These are phyloP conservation scores for Copromyces sp. DNA, from an alignment of 495 filamentous ascomycete species.

Conservation along the genomic window DNA sequence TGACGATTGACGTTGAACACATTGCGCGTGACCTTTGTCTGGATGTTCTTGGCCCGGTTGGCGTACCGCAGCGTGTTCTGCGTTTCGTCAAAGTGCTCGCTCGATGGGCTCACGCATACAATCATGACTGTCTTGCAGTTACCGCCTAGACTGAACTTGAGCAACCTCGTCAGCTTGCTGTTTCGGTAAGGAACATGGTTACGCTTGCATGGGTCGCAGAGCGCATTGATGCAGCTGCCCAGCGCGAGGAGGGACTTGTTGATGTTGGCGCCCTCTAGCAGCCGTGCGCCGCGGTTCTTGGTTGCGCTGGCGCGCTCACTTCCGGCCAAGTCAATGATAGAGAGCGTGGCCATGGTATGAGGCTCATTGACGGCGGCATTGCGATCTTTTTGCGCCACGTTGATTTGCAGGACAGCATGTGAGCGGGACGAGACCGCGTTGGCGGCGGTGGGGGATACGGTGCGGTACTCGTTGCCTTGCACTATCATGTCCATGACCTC, in stretches of 20 bases:
- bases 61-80: conserved; percentile 98
- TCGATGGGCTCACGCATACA: conserved; percentile 94
- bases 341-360: conserved; percentile 93
- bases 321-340: conserved; percentile 95
- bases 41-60: conserved; percentile 98
- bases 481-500: conserved; percentile 99
- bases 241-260: conserved; percentile 95
- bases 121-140: conserved; percentile 99
- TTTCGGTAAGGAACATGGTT: conserved; percentile 97
- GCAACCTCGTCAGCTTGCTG: conserved; percentile 88
- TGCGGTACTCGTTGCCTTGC: conserved; percentile 84
- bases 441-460: conserved; percentile 93
- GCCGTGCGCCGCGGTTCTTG: conserved; percentile 85
- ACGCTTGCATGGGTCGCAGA: conserved; percentile 85
- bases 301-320: conserved; percentile 95
- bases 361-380: conserved; percentile 92
- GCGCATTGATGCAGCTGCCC: conserved; percentile 96
- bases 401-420: conserved; percentile 97
- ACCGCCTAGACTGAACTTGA: conserved; percentile 94
- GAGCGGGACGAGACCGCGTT: conserved; percentile 97
- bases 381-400: conserved; percentile 84
- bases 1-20: conserved; percentile 99
- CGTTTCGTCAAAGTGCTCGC: conserved; percentile 95
- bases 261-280: conserved; percentile 96
- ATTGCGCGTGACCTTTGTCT: conserved; percentile 96